Base-by-base conservation (phyloP, 768 basidiomycete species). In the Boletus sp. region DNA sequence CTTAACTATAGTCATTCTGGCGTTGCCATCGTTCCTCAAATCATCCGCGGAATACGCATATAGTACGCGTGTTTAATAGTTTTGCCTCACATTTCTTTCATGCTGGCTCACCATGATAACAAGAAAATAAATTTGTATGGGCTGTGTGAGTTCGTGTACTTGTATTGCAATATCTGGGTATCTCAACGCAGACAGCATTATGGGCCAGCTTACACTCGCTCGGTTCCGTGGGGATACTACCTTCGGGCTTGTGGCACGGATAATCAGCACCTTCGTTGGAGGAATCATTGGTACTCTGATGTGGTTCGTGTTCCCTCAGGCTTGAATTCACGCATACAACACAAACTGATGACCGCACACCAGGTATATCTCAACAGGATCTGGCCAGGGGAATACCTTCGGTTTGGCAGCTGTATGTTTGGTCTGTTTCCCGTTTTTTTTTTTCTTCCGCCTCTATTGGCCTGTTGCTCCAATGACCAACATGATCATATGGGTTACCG, bases 161-260 rank as follows among this genome's bases (percentile, higher is more conserved):
- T 53, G 1, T 4, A 8, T 53, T 20, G 10, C 30, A 17, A 37
- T 18, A 5, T 28, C n/a, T 36, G 18, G 17, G 41, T 54, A 32
- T 42, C 53, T 57, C 32, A 60, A 47, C 5, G 12, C 33, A 29
- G 1, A 17, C 54, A 89, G 86, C 17, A 78, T 90, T 65, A 90
- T 91, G 85, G 88, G 82, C 0, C 90, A 91, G 63, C 73, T 90
- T 7, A 87, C 87, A 0, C 69, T 89, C 0, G 75, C 85, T 9
- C 81, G 89, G 17, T 91, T 89, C 64, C 78, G 86, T 44, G 90
- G 89, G 1, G 90, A 92, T 51, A 92, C 89, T 0, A 78, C 82
- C 0, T 87, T 87, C 56, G 86, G 81, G 2, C 76, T 89, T 14
- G 71, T 83, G 5, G 76, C 82, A 1, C 80, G 90, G 54, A 77